phyloP scores from a whole-genome alignment of 2,329 filamentous ascomycete species.

The Capronia americana region DNA sequence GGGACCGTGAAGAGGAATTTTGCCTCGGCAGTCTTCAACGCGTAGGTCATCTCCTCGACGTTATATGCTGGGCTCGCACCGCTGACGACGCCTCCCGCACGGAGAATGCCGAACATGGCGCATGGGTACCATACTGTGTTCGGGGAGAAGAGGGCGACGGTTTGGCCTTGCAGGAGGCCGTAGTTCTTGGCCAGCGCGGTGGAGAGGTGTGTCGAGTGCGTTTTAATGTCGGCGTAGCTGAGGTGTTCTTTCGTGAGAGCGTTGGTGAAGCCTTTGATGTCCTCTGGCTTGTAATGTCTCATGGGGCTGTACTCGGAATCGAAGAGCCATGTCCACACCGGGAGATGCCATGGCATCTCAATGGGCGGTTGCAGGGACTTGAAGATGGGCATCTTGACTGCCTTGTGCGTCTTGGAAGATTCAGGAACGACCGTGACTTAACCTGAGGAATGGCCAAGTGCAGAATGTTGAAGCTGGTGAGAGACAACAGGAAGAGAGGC shows the following conservation, averaged over 20 bases:
- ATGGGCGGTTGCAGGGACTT: slow-evolving; percentile 37
- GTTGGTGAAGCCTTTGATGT: slow-evolving; percentile 63
- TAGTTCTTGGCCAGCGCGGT: slow-evolving; percentile 65
- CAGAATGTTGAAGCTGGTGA: neutral
- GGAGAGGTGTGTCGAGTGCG: slow-evolving; percentile 63
- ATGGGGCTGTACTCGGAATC: slow-evolving; percentile 61
- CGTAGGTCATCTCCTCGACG: slow-evolving; percentile 71
- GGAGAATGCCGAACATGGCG: slow-evolving; percentile 64
- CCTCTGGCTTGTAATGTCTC: slow-evolving; percentile 45
- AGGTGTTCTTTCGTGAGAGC: slow-evolving; percentile 65
- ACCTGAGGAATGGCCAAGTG: neutral
- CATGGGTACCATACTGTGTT: slow-evolving; percentile 73
- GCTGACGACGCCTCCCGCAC: slow-evolving; percentile 63
- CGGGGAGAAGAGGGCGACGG: slow-evolving; percentile 66
- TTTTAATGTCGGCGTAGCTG: slow-evolving; percentile 64
- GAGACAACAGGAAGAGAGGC: neutral
- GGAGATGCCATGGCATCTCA: slow-evolving; percentile 57
- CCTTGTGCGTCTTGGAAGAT: neutral
- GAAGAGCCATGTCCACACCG: slow-evolving; percentile 69
- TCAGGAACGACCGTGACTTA: neutral
- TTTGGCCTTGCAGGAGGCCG: slow-evolving; percentile 61
- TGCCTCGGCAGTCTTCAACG: slow-evolving; percentile 63
- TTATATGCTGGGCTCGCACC: slow-evolving; percentile 71
- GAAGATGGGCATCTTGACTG: slow-evolving; percentile 37
- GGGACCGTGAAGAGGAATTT: slow-evolving; percentile 46